These are phyloP conservation scores for Dendrobium chrysotoxum DNA, from an alignment of 106 monocot genomes.

Conservation along the genomic window DNA sequence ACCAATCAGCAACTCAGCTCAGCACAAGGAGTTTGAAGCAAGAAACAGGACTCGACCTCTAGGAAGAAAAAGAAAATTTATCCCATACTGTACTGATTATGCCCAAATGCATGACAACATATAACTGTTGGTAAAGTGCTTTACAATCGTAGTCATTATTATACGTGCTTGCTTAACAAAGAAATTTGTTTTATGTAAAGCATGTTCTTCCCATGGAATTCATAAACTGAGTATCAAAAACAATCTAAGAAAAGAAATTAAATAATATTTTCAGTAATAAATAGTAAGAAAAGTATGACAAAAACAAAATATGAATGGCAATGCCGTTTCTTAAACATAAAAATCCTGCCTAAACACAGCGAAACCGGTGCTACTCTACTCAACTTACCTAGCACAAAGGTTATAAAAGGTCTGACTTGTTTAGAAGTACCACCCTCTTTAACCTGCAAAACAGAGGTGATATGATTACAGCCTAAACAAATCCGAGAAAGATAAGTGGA, in stretches of 20 bases:
- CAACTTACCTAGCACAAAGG: conserved; percentile 4
- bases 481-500: not conserved
- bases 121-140: not conserved
- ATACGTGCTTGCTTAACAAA: not conserved
- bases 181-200: not conserved
- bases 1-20: not conserved
- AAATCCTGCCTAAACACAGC: not conserved
- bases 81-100: not conserved
- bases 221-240: not conserved
- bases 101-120: not conserved
- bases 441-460: not conserved
- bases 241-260: not conserved
- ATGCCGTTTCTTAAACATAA: not conserved
- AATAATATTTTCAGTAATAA: not conserved
- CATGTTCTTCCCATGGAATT: not conserved
- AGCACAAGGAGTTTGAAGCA: not conserved
- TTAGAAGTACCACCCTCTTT: not conserved
- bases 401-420: conserved; percentile 6
- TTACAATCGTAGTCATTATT: not conserved
- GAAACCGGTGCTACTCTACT: not conserved
- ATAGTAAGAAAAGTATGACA: not conserved
- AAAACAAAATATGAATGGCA: not conserved
- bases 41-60: not conserved
- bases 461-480: not conserved
- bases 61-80: not conserved